Evolutionary conservation across 2,329 filamentous ascomycete species (phyloP).

Genomic region (Cercospora sesami): DNA sequence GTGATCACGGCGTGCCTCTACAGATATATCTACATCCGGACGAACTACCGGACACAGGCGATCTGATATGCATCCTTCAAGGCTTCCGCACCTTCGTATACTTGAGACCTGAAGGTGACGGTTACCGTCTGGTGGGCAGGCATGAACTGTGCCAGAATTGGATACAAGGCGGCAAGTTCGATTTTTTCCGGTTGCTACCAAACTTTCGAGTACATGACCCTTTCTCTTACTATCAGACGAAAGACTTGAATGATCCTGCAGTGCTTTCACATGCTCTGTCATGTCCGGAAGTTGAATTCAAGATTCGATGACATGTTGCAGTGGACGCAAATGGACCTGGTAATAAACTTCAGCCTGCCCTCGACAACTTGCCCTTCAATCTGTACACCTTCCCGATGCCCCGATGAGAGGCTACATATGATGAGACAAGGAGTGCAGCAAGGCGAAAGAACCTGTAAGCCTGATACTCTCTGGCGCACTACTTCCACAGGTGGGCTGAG

Average conservation of each 20-base stretch:
- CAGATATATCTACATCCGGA: not conserved
- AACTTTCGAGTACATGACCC: not conserved
- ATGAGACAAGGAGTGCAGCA: not conserved
- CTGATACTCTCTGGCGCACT: not conserved
- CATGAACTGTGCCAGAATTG: not conserved
- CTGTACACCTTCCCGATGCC: not conserved
- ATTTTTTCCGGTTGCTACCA: not conserved
- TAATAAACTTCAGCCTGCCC: not conserved
- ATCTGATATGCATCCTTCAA: not conserved
- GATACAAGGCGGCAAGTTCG: not conserved
- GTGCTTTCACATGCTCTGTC: not conserved
- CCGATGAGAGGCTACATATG: not conserved
- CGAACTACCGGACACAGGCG: not conserved
- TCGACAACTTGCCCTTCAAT: not conserved
- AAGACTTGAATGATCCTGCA: not conserved
- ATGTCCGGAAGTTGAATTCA: not conserved
- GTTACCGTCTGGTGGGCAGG: not conserved
- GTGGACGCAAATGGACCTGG: not conserved
- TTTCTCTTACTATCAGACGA: not conserved
- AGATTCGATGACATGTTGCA: not conserved
- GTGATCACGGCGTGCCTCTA: not conserved
- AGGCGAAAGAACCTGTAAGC: not conserved
- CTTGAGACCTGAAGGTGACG: not conserved
- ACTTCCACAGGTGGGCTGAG: not conserved
- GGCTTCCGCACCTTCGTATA: not conserved